phyloP scores from a whole-genome alignment of 805 yeast species.

The Starmerella bacillaris region DNA sequence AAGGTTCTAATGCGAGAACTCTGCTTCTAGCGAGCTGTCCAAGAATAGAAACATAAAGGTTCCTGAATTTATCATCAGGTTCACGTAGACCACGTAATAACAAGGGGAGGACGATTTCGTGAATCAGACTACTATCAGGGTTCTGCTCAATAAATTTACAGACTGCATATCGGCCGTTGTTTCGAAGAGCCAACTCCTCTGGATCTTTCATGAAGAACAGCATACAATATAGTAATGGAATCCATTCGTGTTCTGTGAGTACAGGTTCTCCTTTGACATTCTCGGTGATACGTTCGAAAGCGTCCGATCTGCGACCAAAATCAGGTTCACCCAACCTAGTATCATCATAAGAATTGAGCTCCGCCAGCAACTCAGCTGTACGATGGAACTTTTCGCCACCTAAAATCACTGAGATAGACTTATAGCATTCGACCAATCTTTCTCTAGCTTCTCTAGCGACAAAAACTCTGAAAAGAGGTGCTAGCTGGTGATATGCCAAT shows the following conservation, averaged over 20 bases:
- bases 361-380: slow-evolving; percentile 38
- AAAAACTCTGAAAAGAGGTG: slow-evolving; percentile 42
- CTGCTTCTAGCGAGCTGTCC: slow-evolving; percentile 37
- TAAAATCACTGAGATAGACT: slow-evolving; percentile 28
- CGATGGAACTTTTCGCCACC: slow-evolving; percentile 34
- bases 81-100: slow-evolving; percentile 50
- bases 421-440: slow-evolving; percentile 41
- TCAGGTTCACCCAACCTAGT: slow-evolving; percentile 57
- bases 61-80: slow-evolving; percentile 41
- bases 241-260: slow-evolving; percentile 48
- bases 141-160: slow-evolving; percentile 41
- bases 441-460: slow-evolving; percentile 45
- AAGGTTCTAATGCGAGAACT: slow-evolving; percentile 24
- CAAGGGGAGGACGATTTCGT: slow-evolving; percentile 42
- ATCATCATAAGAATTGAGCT: slow-evolving; percentile 50
- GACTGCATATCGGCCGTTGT: slow-evolving; percentile 51
- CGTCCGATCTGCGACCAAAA: slow-evolving; percentile 52
- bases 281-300: slow-evolving; percentile 51
- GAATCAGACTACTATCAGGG: slow-evolving; percentile 24
- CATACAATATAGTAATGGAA: slow-evolving; percentile 51
- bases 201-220: slow-evolving; percentile 59
- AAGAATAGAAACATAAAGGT: slow-evolving; percentile 52
- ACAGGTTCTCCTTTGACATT: slow-evolving; percentile 22
- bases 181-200: slow-evolving; percentile 62
- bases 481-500: slow-evolving; percentile 29